Base-by-base conservation (phyloP, 2,329 filamentous ascomycete genomes). In the Aaosphaeria arxii region DNA sequence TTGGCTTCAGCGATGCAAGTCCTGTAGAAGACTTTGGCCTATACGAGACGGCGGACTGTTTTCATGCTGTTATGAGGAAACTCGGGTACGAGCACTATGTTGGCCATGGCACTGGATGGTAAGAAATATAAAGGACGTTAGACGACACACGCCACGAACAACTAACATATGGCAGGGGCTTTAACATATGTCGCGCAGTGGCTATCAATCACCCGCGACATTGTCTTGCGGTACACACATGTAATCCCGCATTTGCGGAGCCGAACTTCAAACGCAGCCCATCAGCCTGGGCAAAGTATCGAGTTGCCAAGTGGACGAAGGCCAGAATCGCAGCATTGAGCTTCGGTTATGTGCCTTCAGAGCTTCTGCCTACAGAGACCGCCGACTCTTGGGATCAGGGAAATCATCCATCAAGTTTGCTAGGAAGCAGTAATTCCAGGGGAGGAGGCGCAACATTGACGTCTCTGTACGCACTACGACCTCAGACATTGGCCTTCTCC, bases 1-100 rank as follows among this genome's bases (percentile, higher is more conserved):
- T 86, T 41, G 85, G 83, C 11, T 88, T 88, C 59, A 86, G 84
- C 63, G 84, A 87, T 63, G 73, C 83, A 2, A 73, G 85, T 36
- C 71, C 74, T 1, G 73, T 74, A 46, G 76, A 77, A 42, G 69
- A 68, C 6, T 72, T 77, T 58, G 74, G 77, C n/a, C 66, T 83
- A 47, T 62, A 72, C 5, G 71, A 76, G 9, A 81, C 82, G 1
- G 83, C 82, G 1, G 73, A 75, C 2, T 66, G 85, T 9, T 75
- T 87, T 45, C 71, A 85, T 57, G 66, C 58, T 0, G 59, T 88
- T 46, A 88, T 88, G 85, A 66, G 66, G 43, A 74, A 79, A 30
- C 69, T 88, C 5, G 78, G 76, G 1, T 88, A 88, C 58, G 52
- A 71, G 7, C 66, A 74, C 40, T 88, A 86, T 57, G 70, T 87